Evolutionary conservation across 2,329 filamentous ascomycete genomes (phyloP).

Genomic region (Alternaria sp.): DNA sequence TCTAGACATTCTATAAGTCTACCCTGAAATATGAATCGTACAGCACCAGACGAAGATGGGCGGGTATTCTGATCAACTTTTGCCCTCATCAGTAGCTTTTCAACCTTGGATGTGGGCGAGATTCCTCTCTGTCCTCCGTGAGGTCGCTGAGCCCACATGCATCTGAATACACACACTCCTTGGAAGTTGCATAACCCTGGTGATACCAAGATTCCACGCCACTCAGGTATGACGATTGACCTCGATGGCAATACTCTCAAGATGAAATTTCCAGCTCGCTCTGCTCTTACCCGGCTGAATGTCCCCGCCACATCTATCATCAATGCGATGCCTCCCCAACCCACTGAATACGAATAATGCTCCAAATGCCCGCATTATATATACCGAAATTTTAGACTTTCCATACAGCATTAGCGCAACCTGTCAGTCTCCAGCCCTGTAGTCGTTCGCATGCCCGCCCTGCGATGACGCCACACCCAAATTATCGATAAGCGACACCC

Average conservation of each 20-base stretch:
- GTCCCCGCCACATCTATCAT: background rate
- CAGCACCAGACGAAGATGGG: background rate
- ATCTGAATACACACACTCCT: background rate
- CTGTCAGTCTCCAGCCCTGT: background rate
- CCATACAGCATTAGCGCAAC: background rate
- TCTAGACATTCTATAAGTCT: background rate
- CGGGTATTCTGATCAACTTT: background rate
- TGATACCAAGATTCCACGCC: background rate
- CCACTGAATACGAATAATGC: no score
- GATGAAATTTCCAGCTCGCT: background rate
- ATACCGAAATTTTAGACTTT: background rate
- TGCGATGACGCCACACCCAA: conserved; percentile 4
- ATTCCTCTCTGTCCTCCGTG: background rate
- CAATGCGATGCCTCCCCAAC: background rate
- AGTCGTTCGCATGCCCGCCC: background rate
- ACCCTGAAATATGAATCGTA: background rate
- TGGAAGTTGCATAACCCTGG: background rate
- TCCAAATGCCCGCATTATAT: background rate
- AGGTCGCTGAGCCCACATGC: background rate
- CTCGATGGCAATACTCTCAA: no score
- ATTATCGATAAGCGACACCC: conserved; percentile 16
- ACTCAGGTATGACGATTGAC: no score
- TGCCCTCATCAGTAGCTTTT: background rate
- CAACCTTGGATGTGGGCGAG: background rate
- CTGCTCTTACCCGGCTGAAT: background rate